Base-by-base conservation (phyloP, 2,329 filamentous ascomycete species). In the Plectosphaerella plurivora region DNA sequence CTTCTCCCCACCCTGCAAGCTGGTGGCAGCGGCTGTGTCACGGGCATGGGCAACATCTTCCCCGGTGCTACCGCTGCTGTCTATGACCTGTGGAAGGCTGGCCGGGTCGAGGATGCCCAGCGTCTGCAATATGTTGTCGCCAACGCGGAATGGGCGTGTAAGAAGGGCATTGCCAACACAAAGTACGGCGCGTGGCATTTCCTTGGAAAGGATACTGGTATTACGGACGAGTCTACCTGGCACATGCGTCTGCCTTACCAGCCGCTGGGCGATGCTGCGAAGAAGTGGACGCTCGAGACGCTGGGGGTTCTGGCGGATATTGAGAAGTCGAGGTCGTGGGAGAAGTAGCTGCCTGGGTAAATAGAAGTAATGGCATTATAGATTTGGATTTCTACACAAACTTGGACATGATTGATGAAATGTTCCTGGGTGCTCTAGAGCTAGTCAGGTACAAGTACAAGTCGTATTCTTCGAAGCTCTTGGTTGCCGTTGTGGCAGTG, bases 61-160 rank as follows among this genome's bases (percentile, higher is more conserved):
- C 75, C 75, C 0, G 65, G 68, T 22, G 68, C 68, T 1, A 73
- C 71, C 1, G 63, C 72, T 0, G 63, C 58, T 1, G 60, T 77
- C 1, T 77, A 70, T 50, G 66, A 72, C 28, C 55, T 74, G 0
- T 77, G 69, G 67, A 65, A 63, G 9, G 64, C 59, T 0, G 73
- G 72, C 1, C 63, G 65, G 51, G 47, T 65, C 1, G 65, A 71
- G 0, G 70, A 74, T 47, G 72, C 73, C 1, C 62, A 59, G 18
- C 61, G 59, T 24, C 57, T 77, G 25, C 75, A 78, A 47, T 68
- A 68, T 3, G 54, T 69, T 3, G 70, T 77, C 0, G 73, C 75
- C 2, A 69, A 73, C 47, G 74, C 74, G 1, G 75, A 78, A 55
- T 75, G 73, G 68, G 74, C 75, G 0, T 78, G 75, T 55, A 78